Evolutionary conservation across 371 early-diverging fungal genomes (phyloP), one percentile per base, ranked within the genome.

Genomic region (Lichtheimia hyalospora): DNA sequence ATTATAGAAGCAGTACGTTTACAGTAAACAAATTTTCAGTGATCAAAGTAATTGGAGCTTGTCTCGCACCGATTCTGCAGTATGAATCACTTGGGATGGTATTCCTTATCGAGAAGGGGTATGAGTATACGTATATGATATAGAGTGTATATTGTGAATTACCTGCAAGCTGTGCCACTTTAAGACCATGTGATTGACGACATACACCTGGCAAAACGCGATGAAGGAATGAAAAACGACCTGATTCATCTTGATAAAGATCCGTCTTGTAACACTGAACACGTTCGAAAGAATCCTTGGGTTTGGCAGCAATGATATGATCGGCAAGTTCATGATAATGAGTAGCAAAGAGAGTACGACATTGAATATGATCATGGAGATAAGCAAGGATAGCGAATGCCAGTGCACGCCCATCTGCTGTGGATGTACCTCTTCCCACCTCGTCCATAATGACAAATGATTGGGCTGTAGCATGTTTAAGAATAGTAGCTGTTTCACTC

Each of bases 391-490:
- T 93, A 0, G 96, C 93, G 56, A 83, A 89, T 0, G 99, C 98
- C 27, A 99, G 82, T 3, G 96, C 84, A 16, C 93, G 73, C 0
- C 99, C 99, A 66, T 99, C 99, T 20, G 75, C 62, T 0, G 96
- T 92, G 2, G 94, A 86, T 0, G 99, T 99, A 12, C 99, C 99
- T 43, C 99, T 88, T 1, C 99, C 99, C 16, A 99, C 89, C 71
- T 99, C 99, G 68, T 99, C 99, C 81, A 99, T 88, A 40, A 99
- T 91, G 3, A 96, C 92, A 61, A 99, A 81, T 12, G 96, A 95
- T 3, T 75, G 68, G 4, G 73, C 52, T 0, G 95, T 93, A 3
- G 96, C 96, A 51, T 89, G 80, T 21, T 83, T 80, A 27, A 96
- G 77, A 27, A 99, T 98, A 10, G 84, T 81, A 0, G 96, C 93